phyloP scores from a whole-genome alignment of 148 eudicot species.

The Silene latifolia region DNA sequence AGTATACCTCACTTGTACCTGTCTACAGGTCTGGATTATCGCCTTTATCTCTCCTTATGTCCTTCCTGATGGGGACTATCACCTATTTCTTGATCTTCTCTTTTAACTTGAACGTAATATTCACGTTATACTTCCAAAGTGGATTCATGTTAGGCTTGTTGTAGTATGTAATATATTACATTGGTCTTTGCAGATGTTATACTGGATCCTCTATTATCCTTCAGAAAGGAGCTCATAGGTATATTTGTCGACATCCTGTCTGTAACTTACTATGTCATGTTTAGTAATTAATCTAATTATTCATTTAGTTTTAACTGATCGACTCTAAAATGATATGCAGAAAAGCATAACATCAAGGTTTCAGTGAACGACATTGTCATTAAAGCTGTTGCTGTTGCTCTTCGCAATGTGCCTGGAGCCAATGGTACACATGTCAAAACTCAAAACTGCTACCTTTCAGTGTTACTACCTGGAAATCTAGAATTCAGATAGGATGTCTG shows the following conservation, averaged over 20 bases:
- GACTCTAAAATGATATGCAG: conserved; percentile 37
- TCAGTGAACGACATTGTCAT: conserved; percentile 96
- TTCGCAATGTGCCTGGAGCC: conserved; percentile 85
- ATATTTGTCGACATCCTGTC: conserved; percentile 18
- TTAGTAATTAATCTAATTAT: too few relatives aligned
- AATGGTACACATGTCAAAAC: conserved; percentile 54
- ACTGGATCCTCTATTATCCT: conserved; percentile 80
- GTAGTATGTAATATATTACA: background rate
- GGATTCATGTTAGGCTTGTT: conserved; percentile 5
- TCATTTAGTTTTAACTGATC: background rate
- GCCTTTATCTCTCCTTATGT: background rate
- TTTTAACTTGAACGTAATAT: conserved; percentile 2
- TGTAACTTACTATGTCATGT: background rate
- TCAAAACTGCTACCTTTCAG: conserved; percentile 7
- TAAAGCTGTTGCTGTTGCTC: conserved; percentile 91
- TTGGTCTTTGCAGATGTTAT: conserved; percentile 63
- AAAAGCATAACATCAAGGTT: conserved; percentile 78
- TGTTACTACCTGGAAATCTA: conserved; percentile 3
- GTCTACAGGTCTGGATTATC: conserved; percentile 53
- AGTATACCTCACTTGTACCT: conserved; percentile 82
- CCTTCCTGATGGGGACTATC: background rate
- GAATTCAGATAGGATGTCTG: conserved; percentile 1
- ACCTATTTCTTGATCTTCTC: background rate
- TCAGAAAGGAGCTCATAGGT: conserved; percentile 91
- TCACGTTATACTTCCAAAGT: background rate